Percentiles rank a stretch among this genome's conserved stretches.
These are phyloP conservation scores for Cucumis melo DNA, from an alignment of 306 rosid species.

Conservation along the genomic window DNA sequence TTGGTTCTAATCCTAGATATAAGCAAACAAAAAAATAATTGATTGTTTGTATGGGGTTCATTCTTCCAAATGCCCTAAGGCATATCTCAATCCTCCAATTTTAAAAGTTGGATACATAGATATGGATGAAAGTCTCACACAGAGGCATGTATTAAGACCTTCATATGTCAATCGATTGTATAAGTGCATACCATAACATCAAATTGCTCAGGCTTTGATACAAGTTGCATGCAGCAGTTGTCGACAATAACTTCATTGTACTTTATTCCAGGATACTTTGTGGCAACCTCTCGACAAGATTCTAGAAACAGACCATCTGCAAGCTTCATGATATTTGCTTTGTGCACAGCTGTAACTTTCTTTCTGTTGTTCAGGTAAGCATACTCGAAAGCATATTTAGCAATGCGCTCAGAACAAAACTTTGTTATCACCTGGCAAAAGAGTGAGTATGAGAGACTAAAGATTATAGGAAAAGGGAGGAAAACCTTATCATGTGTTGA, in stretches of 20 bases:
- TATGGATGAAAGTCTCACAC: background rate
- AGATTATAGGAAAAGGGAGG: background rate
- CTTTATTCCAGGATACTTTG: constrained; percentile 44
- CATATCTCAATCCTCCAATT: background rate
- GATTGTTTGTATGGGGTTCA: too few species aligned
- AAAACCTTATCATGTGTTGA: background rate
- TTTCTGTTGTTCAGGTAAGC: constrained; percentile 82
- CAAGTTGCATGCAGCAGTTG: constrained; percentile 95
- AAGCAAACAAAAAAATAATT: too few species aligned
- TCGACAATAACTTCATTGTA: constrained; percentile 79
- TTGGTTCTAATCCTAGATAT: background rate
- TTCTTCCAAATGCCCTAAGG: background rate
- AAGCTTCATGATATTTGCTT: constrained; percentile 91
- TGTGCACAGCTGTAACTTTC: constrained; percentile 96
- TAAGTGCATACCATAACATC: constrained; percentile 72
- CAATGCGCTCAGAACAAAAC: constrained; percentile 86
- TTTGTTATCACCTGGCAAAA: constrained; percentile 72
- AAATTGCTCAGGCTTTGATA: constrained; percentile 81
- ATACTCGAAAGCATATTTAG: constrained; percentile 78
- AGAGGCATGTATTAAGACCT: background rate
- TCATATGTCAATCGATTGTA: background rate
- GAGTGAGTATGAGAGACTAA: constrained; percentile 28
- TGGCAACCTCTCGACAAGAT: constrained; percentile 79
- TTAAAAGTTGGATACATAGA: background rate
- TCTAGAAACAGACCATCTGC: constrained; percentile 83